Evolutionary conservation across 306 rosid species (phyloP), one percentile per base, ranked within the genome.

Genomic region (Prunus dulcis): DNA sequence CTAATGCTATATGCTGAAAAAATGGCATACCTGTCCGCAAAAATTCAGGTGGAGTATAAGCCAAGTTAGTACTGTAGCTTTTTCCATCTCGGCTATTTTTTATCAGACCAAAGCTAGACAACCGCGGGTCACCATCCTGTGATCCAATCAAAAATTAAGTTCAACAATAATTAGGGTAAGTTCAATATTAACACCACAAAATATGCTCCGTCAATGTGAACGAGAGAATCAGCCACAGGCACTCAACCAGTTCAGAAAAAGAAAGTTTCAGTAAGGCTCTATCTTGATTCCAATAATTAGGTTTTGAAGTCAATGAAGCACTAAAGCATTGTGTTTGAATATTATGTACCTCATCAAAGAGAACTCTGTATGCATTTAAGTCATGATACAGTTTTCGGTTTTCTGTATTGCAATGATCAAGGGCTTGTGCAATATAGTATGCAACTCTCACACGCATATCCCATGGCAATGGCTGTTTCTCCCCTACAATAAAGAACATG

Each of bases 391-490:
- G 84, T 78, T 93, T 93, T 32, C 87, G 88, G 78, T 89, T 89
- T 81, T 88, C 96, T 67, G 80, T 49, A 86, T 87, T 89, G 78
- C 98, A 93, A 73, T 91, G 96, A 77, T 93, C 96, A 41, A 93
- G 97, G 15, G 97, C 98, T 79, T 83, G 87, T 23, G 97, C 97
- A 41, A 91, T 92, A 79, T 83, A 86, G 80, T 87, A 83, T 32
- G 97, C 98, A 84, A 91, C 93, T 86, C 98, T 81, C 53, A 91
- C 85, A 3, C 97, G 96, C 98, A 91, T 93, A 77, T 91, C 98
- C 98, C 98, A 91, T 2, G 91, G 93, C 76, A 93, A 77, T 50
- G 98, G 97, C 82, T 89, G 90, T 80, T 88, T 93, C 41, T 93
- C 96, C 97, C 97, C 98, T 93, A 46, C 34, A 73, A 76, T 25